Evolutionary conservation across 1,284 basidiomycete genomes (phyloP).

Genomic region (Cerrena zonata): DNA sequence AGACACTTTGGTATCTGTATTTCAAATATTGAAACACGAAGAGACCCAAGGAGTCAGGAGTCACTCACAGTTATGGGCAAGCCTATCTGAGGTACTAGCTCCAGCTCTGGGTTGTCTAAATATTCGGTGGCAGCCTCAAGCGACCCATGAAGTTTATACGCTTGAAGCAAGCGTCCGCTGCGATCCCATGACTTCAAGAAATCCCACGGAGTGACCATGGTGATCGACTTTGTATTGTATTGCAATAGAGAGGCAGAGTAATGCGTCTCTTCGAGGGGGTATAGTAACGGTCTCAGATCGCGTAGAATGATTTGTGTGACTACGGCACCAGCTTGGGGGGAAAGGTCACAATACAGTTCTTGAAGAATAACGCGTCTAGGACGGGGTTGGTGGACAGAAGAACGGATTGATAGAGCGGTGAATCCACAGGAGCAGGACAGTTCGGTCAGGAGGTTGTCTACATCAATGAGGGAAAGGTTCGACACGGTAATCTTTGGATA

Average conservation of each 20-base stretch:
- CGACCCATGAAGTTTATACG: slow-evolving; percentile 50
- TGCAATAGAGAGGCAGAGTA: slow-evolving; percentile 44
- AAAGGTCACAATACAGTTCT: slow-evolving; percentile 48
- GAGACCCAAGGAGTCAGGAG: background rate
- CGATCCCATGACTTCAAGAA: slow-evolving; percentile 74
- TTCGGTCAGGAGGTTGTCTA: slow-evolving; percentile 66
- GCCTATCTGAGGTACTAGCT: slow-evolving; percentile 33
- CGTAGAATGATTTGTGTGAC: slow-evolving; percentile 81
- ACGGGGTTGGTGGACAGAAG: slow-evolving; percentile 19
- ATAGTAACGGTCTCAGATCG: slow-evolving; percentile 73
- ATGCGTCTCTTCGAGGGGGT: slow-evolving; percentile 48
- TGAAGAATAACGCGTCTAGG: slow-evolving; percentile 41
- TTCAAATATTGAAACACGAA: background rate
- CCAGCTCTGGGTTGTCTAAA: slow-evolving; percentile 23
- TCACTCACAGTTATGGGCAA: slow-evolving; percentile 49
- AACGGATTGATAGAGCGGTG: slow-evolving; percentile 38
- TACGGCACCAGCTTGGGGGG: slow-evolving; percentile 56
- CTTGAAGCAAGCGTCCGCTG: slow-evolving; percentile 44
- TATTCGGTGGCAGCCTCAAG: slow-evolving; percentile 54
- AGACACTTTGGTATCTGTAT: slow-evolving; percentile 73
- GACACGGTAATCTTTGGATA: slow-evolving; percentile 24
- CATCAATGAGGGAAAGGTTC: slow-evolving; percentile 34
- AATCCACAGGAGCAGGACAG: slow-evolving; percentile 63
- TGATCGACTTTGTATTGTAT: slow-evolving; percentile 52
- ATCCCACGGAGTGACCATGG: slow-evolving; percentile 50